Conservation (phyloP, 768 basidiomycete species). For the Mrakia blollopis region DNA sequence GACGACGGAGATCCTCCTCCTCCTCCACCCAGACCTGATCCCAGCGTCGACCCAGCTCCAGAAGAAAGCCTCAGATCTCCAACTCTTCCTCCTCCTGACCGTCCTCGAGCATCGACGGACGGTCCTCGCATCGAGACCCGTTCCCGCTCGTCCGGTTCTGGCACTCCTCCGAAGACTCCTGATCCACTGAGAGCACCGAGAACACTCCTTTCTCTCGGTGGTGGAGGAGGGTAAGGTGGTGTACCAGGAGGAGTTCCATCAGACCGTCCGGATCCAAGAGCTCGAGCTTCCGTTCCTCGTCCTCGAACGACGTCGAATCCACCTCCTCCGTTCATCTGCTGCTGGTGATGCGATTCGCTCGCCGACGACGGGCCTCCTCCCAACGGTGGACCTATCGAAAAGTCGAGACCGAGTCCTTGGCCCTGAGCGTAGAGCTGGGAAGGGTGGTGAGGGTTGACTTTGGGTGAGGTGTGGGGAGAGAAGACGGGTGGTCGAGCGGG, state of each 20-base stretch:
- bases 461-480: neutral
- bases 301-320: neutral
- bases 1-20: neutral
- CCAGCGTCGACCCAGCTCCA: neutral
- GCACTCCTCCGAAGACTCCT: constrained; percentile 2
- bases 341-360: neutral
- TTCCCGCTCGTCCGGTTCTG: neutral
- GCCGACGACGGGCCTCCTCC: neutral
- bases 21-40: neutral
- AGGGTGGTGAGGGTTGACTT: neutral
- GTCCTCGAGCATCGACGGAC: neutral
- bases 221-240: neutral
- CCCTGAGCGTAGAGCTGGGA: neutral
- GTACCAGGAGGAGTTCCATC: constrained; percentile 9
- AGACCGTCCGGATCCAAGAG: neutral
- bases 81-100: constrained; percentile 18
- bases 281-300: constrained; percentile 12
- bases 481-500: neutral
- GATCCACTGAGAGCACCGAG: constrained; percentile 6
- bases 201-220: neutral
- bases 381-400: neutral
- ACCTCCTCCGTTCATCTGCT: constrained; percentile 1
- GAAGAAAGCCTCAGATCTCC: neutral
- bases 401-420: constrained; percentile 12
- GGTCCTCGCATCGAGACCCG: neutral